Base-by-base conservation (phyloP, 2,329 filamentous ascomycete species). In the Fusarium agapanthi region DNA sequence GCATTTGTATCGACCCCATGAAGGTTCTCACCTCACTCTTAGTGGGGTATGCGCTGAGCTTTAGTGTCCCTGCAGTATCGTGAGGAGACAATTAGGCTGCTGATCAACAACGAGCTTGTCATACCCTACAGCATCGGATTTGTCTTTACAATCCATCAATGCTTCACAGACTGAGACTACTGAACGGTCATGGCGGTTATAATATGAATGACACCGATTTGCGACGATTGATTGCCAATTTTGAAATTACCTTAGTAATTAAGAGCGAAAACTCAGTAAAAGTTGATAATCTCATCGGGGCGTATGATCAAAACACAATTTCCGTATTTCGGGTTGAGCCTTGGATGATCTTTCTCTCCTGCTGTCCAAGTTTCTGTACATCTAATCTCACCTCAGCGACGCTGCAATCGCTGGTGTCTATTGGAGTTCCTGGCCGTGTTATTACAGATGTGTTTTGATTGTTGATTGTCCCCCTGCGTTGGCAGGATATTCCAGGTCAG, bases 391-490 rank as follows among this genome's bases (percentile, higher is more conserved):
- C 8, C 13, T 4, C 9, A 22, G 13, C 18, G 6, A 28, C 18
- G 24, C 13, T 20, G 7, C 9, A 11, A 30, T 16, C 7, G 5
- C 24, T 30, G 7, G 10, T 11, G 3, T 30, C 3, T 22, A 1
- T 7, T 28, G 6, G 18, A 30, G 84, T 82, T 2, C 89, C 86
- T 16, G 87, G 88, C 11, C 6, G 24, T 14, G 35, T 22, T 24
- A 18, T 20, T 20, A 15, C 35, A n/a, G 28, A 26, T 13, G 7
- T 54, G 47, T 26, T 41, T 30, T 34, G 14, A 22, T 37, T 26
- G 18, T 55, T 41, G 24, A 35, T 34, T 48, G 38, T 3, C 3
- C 24, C 30, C 24, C 9, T 16, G 22, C 16, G 8, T 7, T 44
- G 22, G 32, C 22, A 10, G 32, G 32, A 43, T 16, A 44, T 56